Evolutionary conservation across 345 rosid genomes (phyloP).

Genomic region (Rhodamnia rubescens): DNA sequence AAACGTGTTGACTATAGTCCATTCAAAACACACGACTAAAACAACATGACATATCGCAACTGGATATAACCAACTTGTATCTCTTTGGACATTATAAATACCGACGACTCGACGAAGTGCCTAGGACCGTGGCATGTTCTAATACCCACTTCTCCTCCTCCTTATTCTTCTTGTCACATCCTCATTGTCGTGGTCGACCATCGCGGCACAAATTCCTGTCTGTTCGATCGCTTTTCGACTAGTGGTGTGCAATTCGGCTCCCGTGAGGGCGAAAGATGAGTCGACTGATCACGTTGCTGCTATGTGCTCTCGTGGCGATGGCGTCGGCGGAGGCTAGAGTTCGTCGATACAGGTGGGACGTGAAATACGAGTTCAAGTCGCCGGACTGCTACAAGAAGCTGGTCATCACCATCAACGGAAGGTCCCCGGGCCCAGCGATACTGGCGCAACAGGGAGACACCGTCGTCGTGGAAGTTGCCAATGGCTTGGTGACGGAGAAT

Average conservation of each 20-base stretch:
- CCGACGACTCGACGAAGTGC: background rate
- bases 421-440: constrained; percentile 59
- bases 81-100: background rate
- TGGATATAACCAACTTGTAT: background rate
- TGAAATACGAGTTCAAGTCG: constrained; percentile 58
- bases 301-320: background rate
- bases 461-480: constrained; percentile 53
- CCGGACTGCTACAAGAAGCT: constrained; percentile 61
- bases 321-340: constrained; percentile 12
- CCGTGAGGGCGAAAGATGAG: background rate
- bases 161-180: background rate
- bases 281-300: background rate
- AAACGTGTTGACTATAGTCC: background rate
- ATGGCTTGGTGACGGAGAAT: constrained; percentile 53
- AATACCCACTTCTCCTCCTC: background rate
- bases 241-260: background rate
- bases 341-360: constrained; percentile 46
- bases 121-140: background rate
- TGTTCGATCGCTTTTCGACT: too few species aligned
- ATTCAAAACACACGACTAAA: background rate
- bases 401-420: constrained; percentile 56
- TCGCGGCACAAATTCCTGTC: background rate
- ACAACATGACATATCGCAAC: background rate
- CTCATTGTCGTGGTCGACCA: background rate
- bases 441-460: constrained; percentile 55